A percentile compares a stretch with the other conserved stretches of the same genome.
phyloP scores from a whole-genome alignment of 2,329 filamentous ascomycete genomes.

The Esteya vermicola region DNA sequence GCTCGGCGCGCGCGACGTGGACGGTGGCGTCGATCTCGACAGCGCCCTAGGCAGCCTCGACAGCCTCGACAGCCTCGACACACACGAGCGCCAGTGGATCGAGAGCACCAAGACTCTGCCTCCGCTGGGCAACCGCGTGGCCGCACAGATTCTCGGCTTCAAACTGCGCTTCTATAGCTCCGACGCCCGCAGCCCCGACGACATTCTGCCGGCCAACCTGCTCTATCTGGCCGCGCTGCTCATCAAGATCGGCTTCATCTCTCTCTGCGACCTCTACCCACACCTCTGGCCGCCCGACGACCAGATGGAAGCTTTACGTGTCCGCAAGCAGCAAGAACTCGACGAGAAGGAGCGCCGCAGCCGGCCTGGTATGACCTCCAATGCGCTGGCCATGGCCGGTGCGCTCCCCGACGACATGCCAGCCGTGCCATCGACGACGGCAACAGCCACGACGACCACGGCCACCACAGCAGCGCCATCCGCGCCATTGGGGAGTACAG shows the following conservation, averaged over 20 bases:
- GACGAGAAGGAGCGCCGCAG: conserved; percentile 61
- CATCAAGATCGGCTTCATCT: conserved; percentile 96
- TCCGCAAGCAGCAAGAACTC: conserved; percentile 59
- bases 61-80: conserved; percentile 22
- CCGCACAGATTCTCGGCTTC: conserved; percentile 90
- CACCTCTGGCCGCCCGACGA: conserved; percentile 81
- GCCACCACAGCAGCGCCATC: conserved; percentile 42
- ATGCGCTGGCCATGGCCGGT: conserved; percentile 77
- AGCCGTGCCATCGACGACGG: conserved; percentile 3
- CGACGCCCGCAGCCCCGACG: conserved; percentile 52
- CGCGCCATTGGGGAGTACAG: conserved; percentile 12
- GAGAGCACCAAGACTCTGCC: conserved; percentile 67
- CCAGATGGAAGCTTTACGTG: conserved; percentile 61
- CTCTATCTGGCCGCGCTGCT: conserved; percentile 84
- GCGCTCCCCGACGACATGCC: conserved; percentile 72
- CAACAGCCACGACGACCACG: conserved; percentile 31
- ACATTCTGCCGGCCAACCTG: conserved; percentile 78
- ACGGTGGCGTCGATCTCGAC: conserved; percentile 4
- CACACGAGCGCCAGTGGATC: conserved; percentile 58
- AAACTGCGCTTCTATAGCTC: conserved; percentile 94
- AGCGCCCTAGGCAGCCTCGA: conserved; percentile 18
- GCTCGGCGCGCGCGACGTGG: conserved; percentile 56
- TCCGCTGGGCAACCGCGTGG: conserved; percentile 74
- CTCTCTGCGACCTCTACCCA: conserved; percentile 76
- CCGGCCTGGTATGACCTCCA: conserved; percentile 57